phyloP scores from a whole-genome alignment of 805 yeast genomes.

The Wickerhamomyces mucosus region DNA sequence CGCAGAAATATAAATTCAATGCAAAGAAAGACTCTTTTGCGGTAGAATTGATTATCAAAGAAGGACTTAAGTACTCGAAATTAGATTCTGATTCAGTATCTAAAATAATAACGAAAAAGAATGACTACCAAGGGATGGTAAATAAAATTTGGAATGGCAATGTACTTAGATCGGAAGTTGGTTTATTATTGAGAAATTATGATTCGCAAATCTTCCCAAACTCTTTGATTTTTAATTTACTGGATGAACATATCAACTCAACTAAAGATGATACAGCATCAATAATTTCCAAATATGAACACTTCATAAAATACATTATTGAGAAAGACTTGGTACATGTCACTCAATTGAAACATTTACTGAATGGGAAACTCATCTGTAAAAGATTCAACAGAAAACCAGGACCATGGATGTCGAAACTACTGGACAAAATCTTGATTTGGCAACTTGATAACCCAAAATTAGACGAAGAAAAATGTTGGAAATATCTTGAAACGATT shows the following conservation, averaged over 20 bases:
- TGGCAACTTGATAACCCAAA: slow-evolving; percentile 78
- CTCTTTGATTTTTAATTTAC: slow-evolving; percentile 24
- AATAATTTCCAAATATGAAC: slow-evolving; percentile 8
- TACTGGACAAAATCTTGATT: slow-evolving; percentile 44
- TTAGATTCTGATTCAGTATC: slow-evolving; percentile 43
- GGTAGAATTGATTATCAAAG: slow-evolving; percentile 44
- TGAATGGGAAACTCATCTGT: slow-evolving; percentile 68
- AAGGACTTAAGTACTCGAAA: slow-evolving; percentile 61
- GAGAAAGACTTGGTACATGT: slow-evolving; percentile 20
- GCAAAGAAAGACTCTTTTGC: slow-evolving; percentile 30
- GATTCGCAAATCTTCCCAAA: slow-evolving; percentile 39
- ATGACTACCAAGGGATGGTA: slow-evolving; percentile 21
- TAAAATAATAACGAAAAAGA: slow-evolving; percentile 28
- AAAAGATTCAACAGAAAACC: slow-evolving; percentile 47
- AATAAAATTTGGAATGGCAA: slow-evolving; percentile 20
- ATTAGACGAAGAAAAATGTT: slow-evolving; percentile 42
- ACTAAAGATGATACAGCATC: slow-evolving; percentile 1
- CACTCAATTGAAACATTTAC: slow-evolving; percentile 46
- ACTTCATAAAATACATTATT: slow-evolving; percentile 8
- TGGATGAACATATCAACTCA: slow-evolving; percentile 7
- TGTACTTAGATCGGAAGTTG: slow-evolving; percentile 43
- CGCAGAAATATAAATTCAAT: slow-evolving; percentile 27
- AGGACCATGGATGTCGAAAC: slow-evolving; percentile 77
- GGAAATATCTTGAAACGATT: slow-evolving; percentile 27
- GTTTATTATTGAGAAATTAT: slow-evolving; percentile 45